Evolutionary conservation across 495 filamentous ascomycete genomes (phyloP), one percentile per base, ranked within the genome.

Genomic region (Podospora fimiseda): DNA sequence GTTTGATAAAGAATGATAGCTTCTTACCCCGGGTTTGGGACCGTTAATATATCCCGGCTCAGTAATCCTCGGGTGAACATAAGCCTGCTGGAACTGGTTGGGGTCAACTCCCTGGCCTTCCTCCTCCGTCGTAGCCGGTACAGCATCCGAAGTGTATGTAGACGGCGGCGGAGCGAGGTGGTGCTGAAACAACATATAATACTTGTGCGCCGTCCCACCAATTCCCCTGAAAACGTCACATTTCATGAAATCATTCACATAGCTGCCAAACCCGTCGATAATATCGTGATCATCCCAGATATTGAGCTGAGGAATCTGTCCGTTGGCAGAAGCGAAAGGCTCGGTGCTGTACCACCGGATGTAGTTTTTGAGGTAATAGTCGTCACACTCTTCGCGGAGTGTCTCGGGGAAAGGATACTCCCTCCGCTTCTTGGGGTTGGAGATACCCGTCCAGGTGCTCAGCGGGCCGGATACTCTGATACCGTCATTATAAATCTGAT

Each of bases 201-300:
- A 94, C 64, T 90, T 94, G 70, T 85, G 85, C 2, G 89, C 86
- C 15, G 86, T 80, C 19, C 88, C 88, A 9, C 91, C 91, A 56
- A 97, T 92, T 45, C 92, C 91, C 50, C 85, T 81, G 73, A 97
- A 96, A 30, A 96, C 66, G 43, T 86, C 75, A 60, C 89, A 95
- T 63, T 78, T 82, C 92, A 97, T 96, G 70, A 96, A 95, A 24
- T 88, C 83, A 59, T 96, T 87, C 2, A 88, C 88, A 66, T 97
- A 96, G 1, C 87, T 90, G 2, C 92, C 92, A 58, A 95, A 96
- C 3, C 90, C 90, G 60, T 96, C 90, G 57, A 92, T 92, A 57
- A 92, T 92, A 70, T 85, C 83, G 65, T 95, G 90, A 61, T 95
- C 89, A 66, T 95, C 91, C 90, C 92, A 97, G 39, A 96, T 85